These are phyloP conservation scores for Neurospora tetraspora DNA, from an alignment of 495 filamentous ascomycete genomes.

Conservation along the genomic window DNA sequence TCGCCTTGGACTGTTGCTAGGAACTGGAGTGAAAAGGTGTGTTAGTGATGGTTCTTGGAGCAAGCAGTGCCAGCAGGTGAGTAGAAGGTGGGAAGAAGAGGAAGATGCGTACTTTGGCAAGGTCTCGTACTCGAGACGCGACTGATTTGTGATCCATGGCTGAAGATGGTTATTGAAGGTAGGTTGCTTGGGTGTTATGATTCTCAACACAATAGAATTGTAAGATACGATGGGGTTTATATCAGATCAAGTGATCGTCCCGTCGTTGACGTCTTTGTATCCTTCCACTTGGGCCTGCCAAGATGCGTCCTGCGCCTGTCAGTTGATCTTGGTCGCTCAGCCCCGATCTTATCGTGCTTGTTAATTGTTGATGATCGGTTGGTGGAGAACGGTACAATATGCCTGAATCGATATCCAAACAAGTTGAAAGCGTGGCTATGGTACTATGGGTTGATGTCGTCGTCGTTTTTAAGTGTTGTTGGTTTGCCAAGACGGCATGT, in stretches of 20 bases:
- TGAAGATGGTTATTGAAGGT: background rate
- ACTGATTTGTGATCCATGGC: conserved; percentile 10
- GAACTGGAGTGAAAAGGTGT: conserved; percentile 38
- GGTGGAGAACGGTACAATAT: background rate
- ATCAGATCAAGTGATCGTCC: background rate
- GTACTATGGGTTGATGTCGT: background rate
- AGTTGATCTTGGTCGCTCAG: background rate
- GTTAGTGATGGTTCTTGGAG: conserved; percentile 2
- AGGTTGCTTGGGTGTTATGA: background rate
- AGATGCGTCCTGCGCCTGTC: background rate
- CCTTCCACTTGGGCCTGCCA: background rate
- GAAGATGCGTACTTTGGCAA: conserved; percentile 7
- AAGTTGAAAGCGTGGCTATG: background rate
- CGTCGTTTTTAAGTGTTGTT: background rate
- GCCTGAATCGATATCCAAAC: background rate
- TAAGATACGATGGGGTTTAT: background rate
- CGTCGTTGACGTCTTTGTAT: background rate
- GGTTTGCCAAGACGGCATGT: background rate
- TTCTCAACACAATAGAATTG: background rate
- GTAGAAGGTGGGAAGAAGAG: background rate
- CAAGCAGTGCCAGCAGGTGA: background rate
- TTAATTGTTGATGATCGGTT: background rate
- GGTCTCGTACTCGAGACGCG: conserved; percentile 9
- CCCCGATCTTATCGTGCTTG: background rate
- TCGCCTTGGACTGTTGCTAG: conserved; percentile 81